phyloP scores from a whole-genome alignment of 768 basidiomycete species.

The Tulasnella sp. region DNA sequence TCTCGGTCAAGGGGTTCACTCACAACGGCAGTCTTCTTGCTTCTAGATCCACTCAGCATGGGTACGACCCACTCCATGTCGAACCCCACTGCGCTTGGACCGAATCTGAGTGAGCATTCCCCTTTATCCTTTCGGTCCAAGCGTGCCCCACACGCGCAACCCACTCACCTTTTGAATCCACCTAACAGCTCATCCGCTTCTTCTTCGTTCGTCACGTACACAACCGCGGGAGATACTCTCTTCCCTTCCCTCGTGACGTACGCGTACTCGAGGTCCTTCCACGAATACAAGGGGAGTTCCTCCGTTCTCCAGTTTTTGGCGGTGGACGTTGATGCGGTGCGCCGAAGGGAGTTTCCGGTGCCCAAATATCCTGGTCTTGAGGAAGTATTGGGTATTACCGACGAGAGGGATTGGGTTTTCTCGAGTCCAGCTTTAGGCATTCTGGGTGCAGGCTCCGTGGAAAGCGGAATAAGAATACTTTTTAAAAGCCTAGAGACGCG shows the following conservation, averaged over 20 bases:
- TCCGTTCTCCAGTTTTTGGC: neutral
- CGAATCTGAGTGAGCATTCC: neutral
- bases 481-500: neutral
- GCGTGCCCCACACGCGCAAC: too few species aligned
- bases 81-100: neutral
- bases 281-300: neutral
- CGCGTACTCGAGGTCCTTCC: neutral
- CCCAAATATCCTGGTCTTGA: neutral
- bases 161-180: neutral
- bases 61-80: conserved; percentile 10
- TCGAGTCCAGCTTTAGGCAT: neutral
- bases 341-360: neutral
- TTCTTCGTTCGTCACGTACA: neutral
- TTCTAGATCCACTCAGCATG: neutral
- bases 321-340: neutral
- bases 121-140: neutral
- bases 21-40: neutral
- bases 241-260: neutral
- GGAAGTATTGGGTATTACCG: neutral
- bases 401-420: neutral
- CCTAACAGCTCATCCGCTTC: neutral
- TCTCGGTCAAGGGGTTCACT: neutral
- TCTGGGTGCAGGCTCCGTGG: neutral
- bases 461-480: neutral
- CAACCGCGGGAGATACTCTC: neutral